Conservation (phyloP, 2,329 filamentous ascomycete species). For the Fusarium buxicola region DNA sequence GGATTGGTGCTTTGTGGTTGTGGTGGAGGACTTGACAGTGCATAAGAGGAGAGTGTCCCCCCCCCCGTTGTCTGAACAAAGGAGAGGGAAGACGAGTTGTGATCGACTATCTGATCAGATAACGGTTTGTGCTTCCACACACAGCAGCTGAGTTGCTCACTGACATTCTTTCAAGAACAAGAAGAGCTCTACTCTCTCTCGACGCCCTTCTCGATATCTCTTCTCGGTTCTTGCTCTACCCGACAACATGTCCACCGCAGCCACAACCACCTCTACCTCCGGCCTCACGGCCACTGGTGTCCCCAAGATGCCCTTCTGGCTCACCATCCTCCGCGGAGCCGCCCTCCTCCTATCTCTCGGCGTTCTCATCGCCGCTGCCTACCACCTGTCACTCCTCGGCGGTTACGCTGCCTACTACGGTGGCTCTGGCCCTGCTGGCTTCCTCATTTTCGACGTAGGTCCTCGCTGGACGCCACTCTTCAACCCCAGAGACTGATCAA, state of each 20-base stretch:
- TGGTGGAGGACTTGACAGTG: no score
- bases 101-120: no score
- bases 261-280: slow-evolving; percentile 17
- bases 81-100: no score
- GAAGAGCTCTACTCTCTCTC: background rate
- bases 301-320: slow-evolving; percentile 52
- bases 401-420: slow-evolving; percentile 35
- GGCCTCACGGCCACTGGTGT: slow-evolving; percentile 54
- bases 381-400: slow-evolving; percentile 53
- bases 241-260: slow-evolving; percentile 21
- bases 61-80: no score
- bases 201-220: background rate
- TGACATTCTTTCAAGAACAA: no score
- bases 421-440: slow-evolving; percentile 52
- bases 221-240: no score
- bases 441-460: slow-evolving; percentile 61
- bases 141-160: no score
- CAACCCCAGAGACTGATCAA: slow-evolving; percentile 4
- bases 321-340: slow-evolving; percentile 53
- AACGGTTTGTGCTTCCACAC: no score
- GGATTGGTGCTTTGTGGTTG: no score
- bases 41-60: no score
- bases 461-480: slow-evolving; percentile 26
- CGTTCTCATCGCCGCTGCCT: slow-evolving; percentile 55
- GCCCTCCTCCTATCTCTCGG: slow-evolving; percentile 55